Evolutionary conservation across 768 basidiomycete species (phyloP), one percentile per base, ranked within the genome.

Genomic region (Xerocomellus dryophilus): DNA sequence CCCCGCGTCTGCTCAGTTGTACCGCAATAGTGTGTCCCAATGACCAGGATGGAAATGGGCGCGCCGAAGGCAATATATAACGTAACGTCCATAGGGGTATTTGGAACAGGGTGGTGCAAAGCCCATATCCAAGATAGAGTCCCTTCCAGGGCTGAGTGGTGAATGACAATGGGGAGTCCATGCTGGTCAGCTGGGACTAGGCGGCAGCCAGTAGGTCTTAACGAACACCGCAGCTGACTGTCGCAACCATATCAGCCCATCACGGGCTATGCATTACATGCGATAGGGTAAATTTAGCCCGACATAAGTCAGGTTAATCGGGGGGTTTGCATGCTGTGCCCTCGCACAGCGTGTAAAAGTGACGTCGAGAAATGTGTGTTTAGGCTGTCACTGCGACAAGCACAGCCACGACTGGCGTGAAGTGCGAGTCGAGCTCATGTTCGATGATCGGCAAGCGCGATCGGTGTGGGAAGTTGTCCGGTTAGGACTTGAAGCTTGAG

Each of bases 41-140:
- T 29, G 70, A 66, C 82, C 81, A 83, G 20, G 78, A 72, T 29
- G 66, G 65, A 55, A 74, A 70, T 17, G 78, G 79, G 20, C 82
- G 77, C 66, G 34, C 73, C 72, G 38, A 54, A 18, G 62, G 59
- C 20, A 44, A 50, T 43, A 74, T 56, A 27, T 74, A 70, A 17
- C 73, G 53, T 7, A 82, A 49, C 18, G 69, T 57, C 81, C 82
- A 82, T 42, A 76, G 58, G 3, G 83, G 82, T 43, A 81, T 43
- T 27, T 76, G 75, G 32, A 84, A 34, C 38, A 80, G 70, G 34
- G 75, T 48, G 6, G 74, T 60, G 15, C 77, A 31, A 18, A 78
- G 43, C 44, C 76, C 72, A 60, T 78, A 80, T 7, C 68, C 61
- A 25, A 82, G 59, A 64, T 79, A 83, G 32, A 81, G 50, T 9